A percentile compares a stretch with the other conserved stretches of the same genome.
These are phyloP conservation scores for Apiotrichum domesticum DNA, from an alignment of 1,284 basidiomycete genomes.

Conservation along the genomic window DNA sequence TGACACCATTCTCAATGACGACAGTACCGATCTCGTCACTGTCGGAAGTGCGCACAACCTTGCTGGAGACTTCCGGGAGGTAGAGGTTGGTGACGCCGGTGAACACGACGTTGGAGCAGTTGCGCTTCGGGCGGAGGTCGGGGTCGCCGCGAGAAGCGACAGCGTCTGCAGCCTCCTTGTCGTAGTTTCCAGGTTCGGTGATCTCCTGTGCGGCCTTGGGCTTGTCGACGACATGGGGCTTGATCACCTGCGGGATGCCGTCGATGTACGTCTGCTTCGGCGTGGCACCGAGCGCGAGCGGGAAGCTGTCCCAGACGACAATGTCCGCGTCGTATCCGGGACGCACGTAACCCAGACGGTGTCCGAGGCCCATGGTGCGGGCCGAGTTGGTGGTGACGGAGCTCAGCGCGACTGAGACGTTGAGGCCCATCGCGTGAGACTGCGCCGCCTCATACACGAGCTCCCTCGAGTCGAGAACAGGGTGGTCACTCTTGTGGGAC, in stretches of 20 bases:
- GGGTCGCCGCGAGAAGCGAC: slow-evolving; percentile 42
- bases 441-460: slow-evolving; percentile 73
- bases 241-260: slow-evolving; percentile 50
- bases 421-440: slow-evolving; percentile 63
- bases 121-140: slow-evolving; percentile 33
- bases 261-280: slow-evolving; percentile 58
- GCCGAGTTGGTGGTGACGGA: slow-evolving; percentile 76
- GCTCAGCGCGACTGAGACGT: slow-evolving; percentile 45
- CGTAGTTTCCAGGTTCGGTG: slow-evolving; percentile 31
- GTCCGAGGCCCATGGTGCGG: slow-evolving; percentile 65
- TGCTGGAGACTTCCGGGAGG: slow-evolving; percentile 6
- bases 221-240: slow-evolving; percentile 36
- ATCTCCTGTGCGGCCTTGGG: slow-evolving; percentile 39
- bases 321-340: slow-evolving; percentile 58
- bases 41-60: not conserved
- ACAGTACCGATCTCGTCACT: slow-evolving; percentile 10
- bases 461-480: slow-evolving; percentile 63
- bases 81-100: slow-evolving; percentile 38
- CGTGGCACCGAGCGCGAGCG: slow-evolving; percentile 60
- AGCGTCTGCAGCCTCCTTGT: slow-evolving; percentile 38
- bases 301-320: slow-evolving; percentile 86
- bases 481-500: slow-evolving; percentile 62
- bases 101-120: slow-evolving; percentile 39
- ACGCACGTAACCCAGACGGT: slow-evolving; percentile 70
- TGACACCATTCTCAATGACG: slow-evolving; percentile 43